Conservation (phyloP, 2,329 filamentous ascomycete species). For the Diaporthe caulivora region DNA sequence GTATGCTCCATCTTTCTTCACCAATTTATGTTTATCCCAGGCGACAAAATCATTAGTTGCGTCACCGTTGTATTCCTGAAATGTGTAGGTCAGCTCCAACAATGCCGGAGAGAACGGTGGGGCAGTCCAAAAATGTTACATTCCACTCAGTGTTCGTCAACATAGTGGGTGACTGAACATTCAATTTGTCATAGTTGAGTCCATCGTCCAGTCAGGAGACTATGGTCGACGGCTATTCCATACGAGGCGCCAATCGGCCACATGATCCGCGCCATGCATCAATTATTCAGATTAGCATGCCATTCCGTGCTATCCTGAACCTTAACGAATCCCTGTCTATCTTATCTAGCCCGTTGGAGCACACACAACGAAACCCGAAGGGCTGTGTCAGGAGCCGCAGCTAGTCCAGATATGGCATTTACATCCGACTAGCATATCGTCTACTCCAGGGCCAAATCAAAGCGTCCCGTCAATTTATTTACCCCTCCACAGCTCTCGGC, state of each 20-base stretch:
- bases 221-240: neutral
- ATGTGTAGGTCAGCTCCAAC: neutral
- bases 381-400: neutral
- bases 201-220: neutral
- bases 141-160: too few species aligned
- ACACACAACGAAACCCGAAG: neutral
- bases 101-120: too few species aligned
- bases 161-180: neutral
- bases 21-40: too few species aligned
- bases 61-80: too few species aligned
- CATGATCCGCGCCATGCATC: neutral
- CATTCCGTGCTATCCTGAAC: neutral
- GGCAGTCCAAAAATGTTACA: too few species aligned
- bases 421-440: neutral
- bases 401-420: conserved; percentile 8
- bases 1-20: too few species aligned
- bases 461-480: neutral
- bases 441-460: neutral
- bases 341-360: conserved; percentile 16
- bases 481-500: neutral
- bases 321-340: conserved; percentile 7
- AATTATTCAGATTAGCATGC: neutral
- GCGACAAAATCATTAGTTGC: too few species aligned
- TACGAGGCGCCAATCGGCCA: neutral
- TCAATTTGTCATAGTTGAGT: neutral